These are phyloP conservation scores for Aureoboletus auriporus DNA, from an alignment of 768 basidiomycete genomes.

Conservation along the genomic window DNA sequence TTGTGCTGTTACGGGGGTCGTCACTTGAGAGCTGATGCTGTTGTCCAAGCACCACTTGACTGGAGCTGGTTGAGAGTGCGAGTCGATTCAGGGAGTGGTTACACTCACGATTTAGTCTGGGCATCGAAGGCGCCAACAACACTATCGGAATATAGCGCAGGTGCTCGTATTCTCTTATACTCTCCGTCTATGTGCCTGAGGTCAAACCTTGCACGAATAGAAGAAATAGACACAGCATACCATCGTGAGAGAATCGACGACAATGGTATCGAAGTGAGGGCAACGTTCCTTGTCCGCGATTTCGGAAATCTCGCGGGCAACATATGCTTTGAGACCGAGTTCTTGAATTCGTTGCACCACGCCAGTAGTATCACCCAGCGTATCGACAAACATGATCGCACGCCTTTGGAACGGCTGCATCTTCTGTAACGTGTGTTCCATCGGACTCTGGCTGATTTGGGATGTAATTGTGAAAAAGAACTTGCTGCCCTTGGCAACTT, in stretches of 20 bases:
- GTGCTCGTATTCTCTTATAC: slow-evolving; percentile 87
- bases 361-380: slow-evolving; percentile 66
- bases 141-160: slow-evolving; percentile 96
- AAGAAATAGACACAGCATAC: slow-evolving; percentile 45
- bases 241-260: slow-evolving; percentile 83
- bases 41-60: slow-evolving; percentile 98
- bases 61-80: slow-evolving; percentile 24
- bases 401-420: slow-evolving; percentile 86
- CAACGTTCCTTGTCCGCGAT: slow-evolving; percentile 77
- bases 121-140: slow-evolving; percentile 75
- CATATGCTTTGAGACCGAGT: slow-evolving; percentile 72
- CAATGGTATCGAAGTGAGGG: slow-evolving; percentile 91
- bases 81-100: not conserved
- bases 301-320: slow-evolving; percentile 75
- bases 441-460: slow-evolving; percentile 69
- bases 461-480: slow-evolving; percentile 97
- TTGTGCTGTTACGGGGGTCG: slow-evolving; percentile 82
- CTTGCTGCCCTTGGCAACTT: slow-evolving; percentile 86
- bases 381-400: slow-evolving; percentile 90
- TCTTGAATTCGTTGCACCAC: slow-evolving; percentile 76
- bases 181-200: slow-evolving; percentile 63
- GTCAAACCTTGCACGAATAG: slow-evolving; percentile 5
- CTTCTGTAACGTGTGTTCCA: slow-evolving; percentile 71
- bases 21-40: slow-evolving; percentile 92
- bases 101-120: slow-evolving; percentile 66